Percentiles rank a stretch among this genome's conserved stretches.
Conservation (phyloP, 2,329 filamentous ascomycete species). For the Nigrospora oryzae region DNA sequence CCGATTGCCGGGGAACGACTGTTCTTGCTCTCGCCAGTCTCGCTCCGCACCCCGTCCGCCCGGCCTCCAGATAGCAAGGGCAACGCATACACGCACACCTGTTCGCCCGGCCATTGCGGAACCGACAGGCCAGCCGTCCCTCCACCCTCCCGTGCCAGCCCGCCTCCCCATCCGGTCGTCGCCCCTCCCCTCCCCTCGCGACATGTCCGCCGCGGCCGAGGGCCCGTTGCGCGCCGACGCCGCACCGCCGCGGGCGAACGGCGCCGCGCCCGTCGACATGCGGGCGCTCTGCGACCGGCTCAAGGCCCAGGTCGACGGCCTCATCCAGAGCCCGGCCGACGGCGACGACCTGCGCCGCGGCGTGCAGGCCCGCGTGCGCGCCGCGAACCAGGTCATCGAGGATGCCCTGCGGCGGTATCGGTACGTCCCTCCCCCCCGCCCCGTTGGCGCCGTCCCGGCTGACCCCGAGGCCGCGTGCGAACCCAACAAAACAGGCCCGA, state of each 20-base stretch:
- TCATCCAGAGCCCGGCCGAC: constrained; percentile 52
- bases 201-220: too few relatives aligned
- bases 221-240: neutral
- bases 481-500: constrained; percentile 44
- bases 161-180: too few relatives aligned
- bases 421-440: constrained; percentile 34
- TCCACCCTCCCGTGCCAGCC: too few relatives aligned
- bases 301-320: constrained; percentile 52
- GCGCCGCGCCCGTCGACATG: constrained; percentile 1
- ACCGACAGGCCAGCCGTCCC: too few relatives aligned
- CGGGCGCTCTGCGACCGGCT: constrained; percentile 38
- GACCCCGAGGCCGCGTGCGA: neutral
- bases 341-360: constrained; percentile 48
- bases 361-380: constrained; percentile 67
- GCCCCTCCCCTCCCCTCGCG: too few relatives aligned
- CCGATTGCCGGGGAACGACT: too few relatives aligned
- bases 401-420: constrained; percentile 69
- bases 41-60: too few relatives aligned
- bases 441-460: neutral
- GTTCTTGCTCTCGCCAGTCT: too few relatives aligned
- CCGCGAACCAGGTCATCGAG: constrained; percentile 64
- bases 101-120: too few relatives aligned
- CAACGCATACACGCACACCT: too few relatives aligned
- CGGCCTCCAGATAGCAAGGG: too few relatives aligned
- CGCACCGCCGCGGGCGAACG: neutral